Conservation (phyloP, 1,139 yeast species). For the Yamadazyma friedrichii region DNA sequence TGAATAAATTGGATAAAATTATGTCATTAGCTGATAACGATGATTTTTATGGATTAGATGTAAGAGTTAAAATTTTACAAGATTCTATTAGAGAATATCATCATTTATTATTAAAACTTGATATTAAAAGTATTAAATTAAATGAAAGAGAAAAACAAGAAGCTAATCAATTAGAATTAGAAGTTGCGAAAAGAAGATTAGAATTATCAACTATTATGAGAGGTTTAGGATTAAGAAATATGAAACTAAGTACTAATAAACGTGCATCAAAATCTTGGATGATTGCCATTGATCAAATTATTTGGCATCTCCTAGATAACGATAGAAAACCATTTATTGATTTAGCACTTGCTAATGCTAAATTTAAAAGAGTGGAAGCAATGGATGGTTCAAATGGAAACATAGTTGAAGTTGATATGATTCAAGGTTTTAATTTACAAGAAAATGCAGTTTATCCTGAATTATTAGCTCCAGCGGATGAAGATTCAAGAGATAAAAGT, state of each 20-base stretch:
- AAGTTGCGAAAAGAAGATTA: conserved; percentile 52
- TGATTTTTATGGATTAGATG: conserved; percentile 56
- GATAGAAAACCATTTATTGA: conserved; percentile 67
- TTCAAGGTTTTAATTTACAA: conserved; percentile 72
- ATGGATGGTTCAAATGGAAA: conserved; percentile 59
- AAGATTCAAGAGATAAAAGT: conserved; percentile 10
- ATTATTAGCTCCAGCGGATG: conserved; percentile 55
- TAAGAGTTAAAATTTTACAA: conserved; percentile 56
- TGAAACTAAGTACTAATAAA: conserved; percentile 26
- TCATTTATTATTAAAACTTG: conserved; percentile 46
- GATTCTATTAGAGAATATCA: conserved; percentile 44
- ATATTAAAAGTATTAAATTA: conserved; percentile 26
- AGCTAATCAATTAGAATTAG: conserved; percentile 49
- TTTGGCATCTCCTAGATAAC: conserved; percentile 68
- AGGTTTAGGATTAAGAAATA: conserved; percentile 56
- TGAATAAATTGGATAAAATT: conserved; percentile 63
- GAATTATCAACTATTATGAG: conserved; percentile 67
- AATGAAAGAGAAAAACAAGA: conserved; percentile 25
- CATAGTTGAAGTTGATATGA: conserved; percentile 55
- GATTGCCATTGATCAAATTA: conserved; percentile 59
- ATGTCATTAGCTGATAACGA: conserved; percentile 67
- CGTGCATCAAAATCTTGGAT: conserved; percentile 32
- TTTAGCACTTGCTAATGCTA: conserved; percentile 63
- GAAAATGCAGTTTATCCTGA: conserved; percentile 68
- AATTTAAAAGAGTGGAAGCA: conserved; percentile 58